Base-by-base conservation (phyloP, 176 grass and related monocot species). In the Triticum aestivum region DNA sequence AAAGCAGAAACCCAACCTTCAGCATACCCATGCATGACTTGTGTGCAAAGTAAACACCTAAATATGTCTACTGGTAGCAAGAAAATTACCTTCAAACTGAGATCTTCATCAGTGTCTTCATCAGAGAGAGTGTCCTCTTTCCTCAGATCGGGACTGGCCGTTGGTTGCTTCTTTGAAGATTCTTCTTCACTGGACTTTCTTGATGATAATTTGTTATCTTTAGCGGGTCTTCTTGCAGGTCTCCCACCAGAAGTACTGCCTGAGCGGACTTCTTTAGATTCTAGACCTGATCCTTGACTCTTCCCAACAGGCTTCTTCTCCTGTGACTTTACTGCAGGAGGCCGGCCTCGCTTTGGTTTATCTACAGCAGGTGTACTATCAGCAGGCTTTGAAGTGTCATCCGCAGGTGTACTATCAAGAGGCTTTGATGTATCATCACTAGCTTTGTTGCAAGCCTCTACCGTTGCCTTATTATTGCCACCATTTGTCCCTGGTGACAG, bases 61-160 rank as follows among this genome's bases (percentile, higher is more conserved):
- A 84, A 42, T 13, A 56, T 4, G 54, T 72, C 39, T 79, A 56
- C 5, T 82, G n/a, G 32, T 32, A 64, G 79, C 20, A 81, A 86
- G 45, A 81, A 54, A 65, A 84, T 79, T 79, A 89, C 89, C 93
- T 86, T 94, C 75, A 84, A 69, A 84, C 69, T 86, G 34, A 79
- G 77, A 49, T 94, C 87, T 11, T 61, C 82, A 81, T 65, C 67
- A 34, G 35, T 73, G n/a, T 75, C 81, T 42, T 90, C 77, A 18
- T 93, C 76, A 30, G 82, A 69, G 47, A 5, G 24, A 11, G 13
- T 29, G 35, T 79, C 67, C 79, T 88, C 69, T 80, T 93, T 86
- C 33, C 66, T 71, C 23, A 74, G 61, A 72, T 92, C 88, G 18
- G 21, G 29, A 65, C 61, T 89, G 34, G 45, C 56, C 65, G 78